Conservation (phyloP, 1,284 basidiomycete genomes). For the Malassezia obtusa region DNA sequence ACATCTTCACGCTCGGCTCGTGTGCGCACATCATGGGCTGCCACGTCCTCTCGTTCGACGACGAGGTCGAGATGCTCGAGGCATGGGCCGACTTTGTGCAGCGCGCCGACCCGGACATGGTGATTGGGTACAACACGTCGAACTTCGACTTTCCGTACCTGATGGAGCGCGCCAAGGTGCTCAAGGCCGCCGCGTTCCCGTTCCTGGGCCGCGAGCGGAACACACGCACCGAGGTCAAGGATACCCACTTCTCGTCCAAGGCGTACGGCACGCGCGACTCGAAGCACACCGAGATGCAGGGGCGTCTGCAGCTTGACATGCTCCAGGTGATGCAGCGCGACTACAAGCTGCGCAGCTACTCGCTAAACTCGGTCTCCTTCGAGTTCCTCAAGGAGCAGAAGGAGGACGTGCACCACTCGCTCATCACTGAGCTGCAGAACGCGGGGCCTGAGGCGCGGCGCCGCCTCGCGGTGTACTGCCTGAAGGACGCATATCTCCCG, state of each 20-base stretch:
- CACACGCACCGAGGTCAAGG: slow-evolving; percentile 43
- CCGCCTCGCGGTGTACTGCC: slow-evolving; percentile 45
- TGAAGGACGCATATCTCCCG: slow-evolving; percentile 48
- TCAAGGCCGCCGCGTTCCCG: slow-evolving; percentile 41
- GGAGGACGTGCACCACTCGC: slow-evolving; percentile 46
- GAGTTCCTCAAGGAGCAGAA: slow-evolving; percentile 48
- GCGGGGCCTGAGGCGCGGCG: slow-evolving; percentile 45
- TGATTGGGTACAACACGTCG: slow-evolving; percentile 48
- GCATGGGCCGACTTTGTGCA: slow-evolving; percentile 44
- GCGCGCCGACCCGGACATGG: slow-evolving; percentile 43
- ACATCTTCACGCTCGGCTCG: slow-evolving; percentile 45
- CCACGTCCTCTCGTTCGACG: slow-evolving; percentile 42
- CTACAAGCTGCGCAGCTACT: slow-evolving; percentile 46
- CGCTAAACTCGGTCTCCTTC: slow-evolving; percentile 46
- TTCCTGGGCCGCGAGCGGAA: slow-evolving; percentile 42
- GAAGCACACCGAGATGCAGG: slow-evolving; percentile 45
- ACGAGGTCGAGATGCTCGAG: slow-evolving; percentile 41
- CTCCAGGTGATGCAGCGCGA: slow-evolving; percentile 48
- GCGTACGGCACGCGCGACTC: slow-evolving; percentile 47
- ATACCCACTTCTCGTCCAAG: slow-evolving; percentile 48
- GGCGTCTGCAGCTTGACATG: slow-evolving; percentile 47
- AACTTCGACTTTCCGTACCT: slow-evolving; percentile 48
- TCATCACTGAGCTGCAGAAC: slow-evolving; percentile 47
- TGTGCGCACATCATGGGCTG: slow-evolving; percentile 46
- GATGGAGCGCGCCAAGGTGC: slow-evolving; percentile 43